A percentile compares a stretch with the other conserved stretches of the same genome.
Evolutionary conservation across 2,329 filamentous ascomycete genomes (phyloP).

Genomic region (Diaporthe longicolla): DNA sequence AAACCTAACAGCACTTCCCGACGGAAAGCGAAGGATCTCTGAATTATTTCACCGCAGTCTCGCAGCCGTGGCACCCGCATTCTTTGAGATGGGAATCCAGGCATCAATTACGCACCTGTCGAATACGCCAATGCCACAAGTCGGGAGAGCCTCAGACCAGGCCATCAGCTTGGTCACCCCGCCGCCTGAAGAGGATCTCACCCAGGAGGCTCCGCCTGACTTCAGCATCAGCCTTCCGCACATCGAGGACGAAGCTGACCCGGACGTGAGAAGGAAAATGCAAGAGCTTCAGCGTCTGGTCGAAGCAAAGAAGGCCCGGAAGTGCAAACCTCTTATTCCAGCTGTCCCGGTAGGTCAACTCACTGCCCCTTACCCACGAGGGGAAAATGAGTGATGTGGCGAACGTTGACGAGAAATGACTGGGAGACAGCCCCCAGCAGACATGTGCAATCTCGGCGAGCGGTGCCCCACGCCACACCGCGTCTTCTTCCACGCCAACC

Average conservation of each 20-base stretch:
- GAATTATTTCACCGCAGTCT: conserved; percentile 25
- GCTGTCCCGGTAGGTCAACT: conserved; percentile 16
- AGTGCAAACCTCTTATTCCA: conserved; percentile 2
- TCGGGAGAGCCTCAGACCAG: background rate
- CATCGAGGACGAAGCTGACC: conserved; percentile 37
- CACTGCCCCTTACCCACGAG: background rate
- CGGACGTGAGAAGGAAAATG: conserved; percentile 3
- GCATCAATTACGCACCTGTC: background rate
- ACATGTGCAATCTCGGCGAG: conserved; percentile 33
- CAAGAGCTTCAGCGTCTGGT: conserved; percentile 26
- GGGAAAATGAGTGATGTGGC: background rate
- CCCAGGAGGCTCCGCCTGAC: background rate
- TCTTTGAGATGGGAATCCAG: background rate
- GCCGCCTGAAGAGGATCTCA: background rate
- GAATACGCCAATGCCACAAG: background rate
- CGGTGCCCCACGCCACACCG: conserved; percentile 36
- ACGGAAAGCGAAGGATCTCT: background rate
- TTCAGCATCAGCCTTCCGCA: background rate
- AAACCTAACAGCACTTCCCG: conserved; percentile 29
- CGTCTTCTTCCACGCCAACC: conserved; percentile 35
- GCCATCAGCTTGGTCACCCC: conserved; percentile 1
- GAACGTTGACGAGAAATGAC: background rate
- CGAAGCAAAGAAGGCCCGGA: conserved; percentile 23
- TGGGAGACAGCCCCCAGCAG: background rate
- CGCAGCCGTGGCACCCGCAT: background rate